Percentiles rank a stretch among this genome's conserved stretches.
phyloP scores from a whole-genome alignment of 441 rosid genomes.

The Erodium trifolium region DNA sequence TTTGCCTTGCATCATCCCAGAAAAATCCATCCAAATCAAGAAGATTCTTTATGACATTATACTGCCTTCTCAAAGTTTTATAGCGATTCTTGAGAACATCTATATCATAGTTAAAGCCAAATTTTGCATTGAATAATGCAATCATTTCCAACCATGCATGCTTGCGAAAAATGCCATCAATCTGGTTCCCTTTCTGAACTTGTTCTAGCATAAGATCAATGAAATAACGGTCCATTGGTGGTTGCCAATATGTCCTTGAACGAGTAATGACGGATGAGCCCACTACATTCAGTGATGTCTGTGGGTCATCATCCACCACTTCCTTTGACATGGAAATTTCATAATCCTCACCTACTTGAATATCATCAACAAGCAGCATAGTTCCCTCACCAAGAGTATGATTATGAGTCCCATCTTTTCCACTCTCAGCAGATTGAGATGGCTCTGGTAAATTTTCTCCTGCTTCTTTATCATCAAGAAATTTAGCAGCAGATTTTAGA shows the following conservation, averaged over 20 bases:
- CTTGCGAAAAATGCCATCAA: slow-evolving; percentile 65
- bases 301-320: slow-evolving; percentile 25
- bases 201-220: slow-evolving; percentile 75
- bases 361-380: slow-evolving; percentile 25
- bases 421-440: slow-evolving; percentile 22
- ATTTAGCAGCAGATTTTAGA: slow-evolving; percentile 14
- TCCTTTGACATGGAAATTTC: slow-evolving; percentile 28
- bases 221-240: slow-evolving; percentile 75
- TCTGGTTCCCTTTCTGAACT: slow-evolving; percentile 55
- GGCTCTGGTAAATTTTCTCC: slow-evolving; percentile 26
- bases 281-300: slow-evolving; percentile 16
- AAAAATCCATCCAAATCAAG: slow-evolving; percentile 58
- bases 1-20: slow-evolving; percentile 74
- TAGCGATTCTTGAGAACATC: slow-evolving; percentile 77
- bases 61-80: slow-evolving; percentile 69
- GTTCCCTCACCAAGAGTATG: slow-evolving; percentile 27
- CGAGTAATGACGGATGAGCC: slow-evolving; percentile 27
- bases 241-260: slow-evolving; percentile 68
- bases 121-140: slow-evolving; percentile 52
- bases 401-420: slow-evolving; percentile 13
- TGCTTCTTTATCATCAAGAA: slow-evolving; percentile 16
- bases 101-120: slow-evolving; percentile 48
- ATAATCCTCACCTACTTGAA: slow-evolving; percentile 31
- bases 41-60: slow-evolving; percentile 52
- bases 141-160: slow-evolving; percentile 76